These are phyloP conservation scores for Teratosphaeriaceae sp. DNA, from an alignment of 2,329 filamentous ascomycete species.

Conservation along the genomic window DNA sequence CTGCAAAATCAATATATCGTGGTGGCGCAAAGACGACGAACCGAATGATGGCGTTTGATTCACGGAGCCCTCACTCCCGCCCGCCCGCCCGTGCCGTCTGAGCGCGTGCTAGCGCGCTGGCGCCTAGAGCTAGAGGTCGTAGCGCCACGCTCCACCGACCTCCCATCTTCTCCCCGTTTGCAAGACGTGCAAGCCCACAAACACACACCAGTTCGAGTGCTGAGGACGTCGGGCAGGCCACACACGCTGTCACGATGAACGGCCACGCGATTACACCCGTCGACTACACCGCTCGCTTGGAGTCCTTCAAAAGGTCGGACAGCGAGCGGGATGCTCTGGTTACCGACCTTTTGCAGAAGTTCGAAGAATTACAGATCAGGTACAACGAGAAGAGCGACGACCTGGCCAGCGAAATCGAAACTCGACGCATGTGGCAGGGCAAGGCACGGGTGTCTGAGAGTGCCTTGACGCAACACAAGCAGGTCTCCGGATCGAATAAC, in stretches of 20 bases:
- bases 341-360: conserved; percentile 24
- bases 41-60: no score
- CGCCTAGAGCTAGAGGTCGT: no score
- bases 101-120: no score
- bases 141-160: no score
- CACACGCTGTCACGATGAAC: conserved; percentile 11
- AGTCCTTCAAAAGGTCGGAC: conserved; percentile 27
- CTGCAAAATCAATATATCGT: no score
- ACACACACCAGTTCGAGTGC: conserved; percentile 5
- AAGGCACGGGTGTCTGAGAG: conserved; percentile 18
- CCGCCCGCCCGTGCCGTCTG: no score
- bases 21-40: no score
- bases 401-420: conserved; percentile 31
- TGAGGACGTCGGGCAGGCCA: background rate
- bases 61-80: no score
- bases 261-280: conserved; percentile 10
- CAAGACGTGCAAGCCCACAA: no score
- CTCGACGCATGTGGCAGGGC: conserved; percentile 29
- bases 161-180: no score
- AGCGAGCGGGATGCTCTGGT: conserved; percentile 26
- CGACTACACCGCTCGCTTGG: conserved; percentile 21
- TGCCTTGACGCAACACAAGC: conserved; percentile 17
- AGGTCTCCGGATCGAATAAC: conserved; percentile 29
- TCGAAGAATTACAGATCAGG: conserved; percentile 27
- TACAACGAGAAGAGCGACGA: conserved; percentile 30